Base-by-base conservation (phyloP, 2,329 filamentous ascomycete genomes). In the Clarireedia homoeocarpa region DNA sequence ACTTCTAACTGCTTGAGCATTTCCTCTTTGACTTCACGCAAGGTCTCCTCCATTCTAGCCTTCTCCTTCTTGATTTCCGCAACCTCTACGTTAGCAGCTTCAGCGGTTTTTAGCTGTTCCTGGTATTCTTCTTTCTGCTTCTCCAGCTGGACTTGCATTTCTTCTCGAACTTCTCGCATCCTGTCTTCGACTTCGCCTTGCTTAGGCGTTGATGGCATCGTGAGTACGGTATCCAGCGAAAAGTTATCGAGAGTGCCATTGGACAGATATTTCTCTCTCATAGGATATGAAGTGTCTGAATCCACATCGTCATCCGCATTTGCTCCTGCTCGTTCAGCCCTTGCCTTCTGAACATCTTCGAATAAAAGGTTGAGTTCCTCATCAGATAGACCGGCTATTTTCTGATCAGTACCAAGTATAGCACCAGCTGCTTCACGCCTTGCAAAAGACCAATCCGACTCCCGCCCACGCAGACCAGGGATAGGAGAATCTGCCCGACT, bases 221-320 rank as follows among this genome's bases (percentile, higher is more conserved):
- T 99, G 51, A 99, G 77, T 12, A 86, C 87, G 1, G 94, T 99
- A 69, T 99, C 94, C 15, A 99, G 77, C 2, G 92, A 97, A 66
- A 96, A 94, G 69, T 95, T 96, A 72, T 99, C 94, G 53, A 97
- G 79, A 0, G 92, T 96, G 2, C 92, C 92, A 55, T 88, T 94
- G 2, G 91, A 96, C 75, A 96, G 82, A 71, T 97, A 97, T 68
- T 97, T 97, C 65, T 99, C 94, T 51, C 94, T 81, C 30, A 91
- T 78, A 1, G 90, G 86, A 67, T 91, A 96, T 0, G 92, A 96
- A 27, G 85, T 88, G 48, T 88, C 82, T 0, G 92, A 96, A 63
- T 99, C 94, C 53, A 85, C 83, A 69, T 97, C 94, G 56, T 96
- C 92, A 55, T 92, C 89, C 42, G 86, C 86, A 59, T 92, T 91